A percentile compares a stretch with the other conserved stretches of the same genome.
phyloP scores from a whole-genome alignment of 2,329 filamentous ascomycete species.

The Aspergillus sp. region DNA sequence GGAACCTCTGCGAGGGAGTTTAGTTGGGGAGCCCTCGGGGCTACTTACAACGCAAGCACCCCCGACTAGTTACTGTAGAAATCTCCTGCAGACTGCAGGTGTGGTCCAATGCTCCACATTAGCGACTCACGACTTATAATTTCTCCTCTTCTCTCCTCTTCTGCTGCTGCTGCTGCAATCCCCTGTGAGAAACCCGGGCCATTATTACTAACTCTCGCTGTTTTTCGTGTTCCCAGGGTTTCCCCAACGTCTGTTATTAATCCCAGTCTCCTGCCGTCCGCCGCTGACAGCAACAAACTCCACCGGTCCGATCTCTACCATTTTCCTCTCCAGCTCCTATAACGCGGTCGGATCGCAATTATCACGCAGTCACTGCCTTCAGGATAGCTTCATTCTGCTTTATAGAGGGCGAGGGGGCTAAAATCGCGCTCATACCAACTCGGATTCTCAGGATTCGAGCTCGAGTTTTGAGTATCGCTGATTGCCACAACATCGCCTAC shows the following conservation, averaged over 20 bases:
- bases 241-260: neutral
- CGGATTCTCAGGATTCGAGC: neutral
- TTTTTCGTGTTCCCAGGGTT: neutral
- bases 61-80: too few species aligned
- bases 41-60: too few species aligned
- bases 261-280: neutral
- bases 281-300: neutral
- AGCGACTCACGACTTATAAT: slow-evolving; percentile 3
- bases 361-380: neutral
- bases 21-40: too few species aligned
- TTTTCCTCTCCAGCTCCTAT: neutral
- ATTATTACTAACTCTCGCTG: neutral
- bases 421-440: neutral
- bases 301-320: neutral
- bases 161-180: neutral
- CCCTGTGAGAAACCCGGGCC: neutral
- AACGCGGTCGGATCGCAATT: neutral
- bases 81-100: neutral
- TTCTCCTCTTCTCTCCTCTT: slow-evolving; percentile 16
- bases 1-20: too few species aligned
- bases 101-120: slow-evolving; percentile 1
- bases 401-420: neutral
- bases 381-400: neutral
- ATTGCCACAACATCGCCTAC: neutral
- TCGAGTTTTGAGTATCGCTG: neutral